These are phyloP conservation scores for Pseudophaeomoniella oleicola DNA, from an alignment of 2,329 filamentous ascomycete species.

Conservation along the genomic window DNA sequence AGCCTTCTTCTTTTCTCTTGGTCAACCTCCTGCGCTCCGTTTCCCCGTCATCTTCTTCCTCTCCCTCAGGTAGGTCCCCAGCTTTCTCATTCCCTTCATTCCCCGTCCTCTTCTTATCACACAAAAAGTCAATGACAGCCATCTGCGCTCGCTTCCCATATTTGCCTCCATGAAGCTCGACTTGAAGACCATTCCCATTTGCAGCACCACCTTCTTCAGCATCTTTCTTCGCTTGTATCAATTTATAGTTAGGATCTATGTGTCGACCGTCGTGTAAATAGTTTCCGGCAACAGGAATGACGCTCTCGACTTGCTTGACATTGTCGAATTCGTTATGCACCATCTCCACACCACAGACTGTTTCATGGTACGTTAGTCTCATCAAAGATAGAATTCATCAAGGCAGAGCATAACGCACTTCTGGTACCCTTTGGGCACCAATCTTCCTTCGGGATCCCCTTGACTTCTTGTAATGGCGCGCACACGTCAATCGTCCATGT, in stretches of 20 bases:
- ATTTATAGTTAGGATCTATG: constrained; percentile 51
- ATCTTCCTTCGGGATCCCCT: constrained; percentile 38
- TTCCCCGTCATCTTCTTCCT: constrained; percentile 10
- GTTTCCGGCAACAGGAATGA: constrained; percentile 17
- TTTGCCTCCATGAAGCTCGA: constrained; percentile 50
- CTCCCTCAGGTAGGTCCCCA: constrained; percentile 16
- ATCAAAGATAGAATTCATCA: neutral
- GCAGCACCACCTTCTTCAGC: constrained; percentile 36
- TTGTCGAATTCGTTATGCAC: constrained; percentile 10
- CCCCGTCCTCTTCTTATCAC: constrained; percentile 57
- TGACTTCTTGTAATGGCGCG: constrained; percentile 46
- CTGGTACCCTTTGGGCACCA: constrained; percentile 56
- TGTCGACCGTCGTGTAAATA: constrained; percentile 30
- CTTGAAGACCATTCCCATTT: constrained; percentile 46
- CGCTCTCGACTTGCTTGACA: constrained; percentile 12
- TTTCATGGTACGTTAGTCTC: neutral
- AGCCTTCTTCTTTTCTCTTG: constrained; percentile 9
- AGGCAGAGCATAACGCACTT: constrained; percentile 31
- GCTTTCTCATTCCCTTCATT: constrained; percentile 39
- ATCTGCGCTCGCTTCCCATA: constrained; percentile 44
- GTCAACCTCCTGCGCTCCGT: constrained; percentile 2
- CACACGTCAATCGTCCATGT: constrained; percentile 76
- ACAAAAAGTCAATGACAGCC: constrained; percentile 74
- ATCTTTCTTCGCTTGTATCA: constrained; percentile 52
- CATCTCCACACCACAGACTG: constrained; percentile 10